A percentile compares a stretch with the other conserved stretches of the same genome.
Evolutionary conservation across 441 rosid genomes (phyloP).

Genomic region (Euphorbia celastroides): DNA sequence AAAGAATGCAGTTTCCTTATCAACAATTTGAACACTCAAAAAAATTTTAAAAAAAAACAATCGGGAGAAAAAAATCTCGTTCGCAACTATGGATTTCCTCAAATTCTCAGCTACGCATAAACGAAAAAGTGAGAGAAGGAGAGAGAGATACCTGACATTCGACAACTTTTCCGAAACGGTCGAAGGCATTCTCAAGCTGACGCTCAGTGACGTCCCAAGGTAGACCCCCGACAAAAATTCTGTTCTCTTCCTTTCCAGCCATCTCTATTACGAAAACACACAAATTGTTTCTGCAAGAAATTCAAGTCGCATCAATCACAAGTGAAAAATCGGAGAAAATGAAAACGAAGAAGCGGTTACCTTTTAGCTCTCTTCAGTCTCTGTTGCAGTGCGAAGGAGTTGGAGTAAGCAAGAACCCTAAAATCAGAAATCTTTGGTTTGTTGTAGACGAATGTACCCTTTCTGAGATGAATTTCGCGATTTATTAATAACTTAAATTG

Average conservation of each 20-base stretch:
- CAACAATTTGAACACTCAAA: neutral
- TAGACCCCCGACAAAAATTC: conserved; percentile 90
- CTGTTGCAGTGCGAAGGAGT: neutral
- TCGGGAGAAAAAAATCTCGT: neutral
- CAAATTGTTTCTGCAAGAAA: conserved; percentile 8
- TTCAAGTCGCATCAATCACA: neutral
- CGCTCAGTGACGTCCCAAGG: conserved; percentile 78
- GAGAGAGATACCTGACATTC: conserved; percentile 64
- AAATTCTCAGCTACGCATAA: neutral
- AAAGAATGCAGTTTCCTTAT: neutral
- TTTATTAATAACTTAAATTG: no score
- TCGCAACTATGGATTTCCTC: neutral
- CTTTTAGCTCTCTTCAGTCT: neutral
- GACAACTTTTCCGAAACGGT: conserved; percentile 75
- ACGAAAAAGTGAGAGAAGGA: neutral
- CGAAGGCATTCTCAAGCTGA: conserved; percentile 76
- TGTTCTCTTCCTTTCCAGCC: conserved; percentile 73
- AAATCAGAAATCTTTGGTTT: no score
- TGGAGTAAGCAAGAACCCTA: conserved; percentile 2
- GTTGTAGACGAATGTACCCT: no score
- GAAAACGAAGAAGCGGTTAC: conserved; percentile 11
- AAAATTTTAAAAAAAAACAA: neutral
- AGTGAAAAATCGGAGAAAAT: neutral
- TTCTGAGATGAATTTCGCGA: no score
- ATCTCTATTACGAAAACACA: conserved; percentile 23